A percentile compares a stretch with the other conserved stretches of the same genome.
These are phyloP conservation scores for Cyberlindnera subsufficiens DNA, from an alignment of 805 yeast species.

Conservation along the genomic window DNA sequence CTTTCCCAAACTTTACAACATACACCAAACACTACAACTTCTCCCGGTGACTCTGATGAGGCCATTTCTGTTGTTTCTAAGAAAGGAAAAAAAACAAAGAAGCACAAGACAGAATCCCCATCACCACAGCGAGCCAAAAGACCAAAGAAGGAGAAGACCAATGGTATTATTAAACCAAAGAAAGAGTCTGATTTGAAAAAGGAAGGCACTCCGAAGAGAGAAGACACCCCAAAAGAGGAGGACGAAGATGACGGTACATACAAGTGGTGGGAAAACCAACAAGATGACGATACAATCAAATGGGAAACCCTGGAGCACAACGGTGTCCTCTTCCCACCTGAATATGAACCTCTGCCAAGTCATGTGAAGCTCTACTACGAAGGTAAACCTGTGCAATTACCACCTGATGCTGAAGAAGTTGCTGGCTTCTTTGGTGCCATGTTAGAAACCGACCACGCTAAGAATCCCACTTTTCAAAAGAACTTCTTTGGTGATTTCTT, in stretches of 20 bases:
- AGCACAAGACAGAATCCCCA: constrained; percentile 3
- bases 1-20: constrained; percentile 9
- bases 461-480: constrained; percentile 77
- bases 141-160: constrained; percentile 8
- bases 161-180: constrained; percentile 12
- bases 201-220: constrained; percentile 9
- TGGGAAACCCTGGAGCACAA: constrained; percentile 86
- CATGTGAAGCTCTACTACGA: constrained; percentile 72
- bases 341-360: constrained; percentile 78
- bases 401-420: constrained; percentile 86
- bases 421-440: constrained; percentile 93
- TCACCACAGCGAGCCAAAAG: background rate
- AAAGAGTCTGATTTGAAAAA: constrained; percentile 20
- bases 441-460: constrained; percentile 82
- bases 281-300: constrained; percentile 66
- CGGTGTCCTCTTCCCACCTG: constrained; percentile 93
- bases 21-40: constrained; percentile 13
- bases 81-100: constrained; percentile 2
- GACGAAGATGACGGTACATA: constrained; percentile 51
- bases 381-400: constrained; percentile 68
- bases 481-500: constrained; percentile 82
- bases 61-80: constrained; percentile 4
- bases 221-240: constrained; percentile 26
- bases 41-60: constrained; percentile 24
- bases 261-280: constrained; percentile 80